Conservation (phyloP, 2,329 filamentous ascomycete genomes). For the Penicillium palitans region DNA sequence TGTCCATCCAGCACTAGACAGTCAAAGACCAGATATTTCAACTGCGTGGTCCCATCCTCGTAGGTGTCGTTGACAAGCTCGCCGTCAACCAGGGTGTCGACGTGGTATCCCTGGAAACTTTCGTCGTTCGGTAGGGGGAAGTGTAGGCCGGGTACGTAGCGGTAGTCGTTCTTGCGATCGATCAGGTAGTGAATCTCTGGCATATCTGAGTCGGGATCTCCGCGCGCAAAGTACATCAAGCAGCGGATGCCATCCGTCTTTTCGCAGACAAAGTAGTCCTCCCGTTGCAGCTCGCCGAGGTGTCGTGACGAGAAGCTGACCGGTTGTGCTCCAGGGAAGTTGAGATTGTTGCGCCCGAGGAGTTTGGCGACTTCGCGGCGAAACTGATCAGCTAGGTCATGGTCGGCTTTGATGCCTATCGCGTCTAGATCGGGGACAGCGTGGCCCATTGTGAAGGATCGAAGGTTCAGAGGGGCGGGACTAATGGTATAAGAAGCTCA, state of each 20-base stretch:
- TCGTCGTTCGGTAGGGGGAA: conserved; percentile 71
- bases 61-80: conserved; percentile 87
- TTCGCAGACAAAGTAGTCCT: conserved; percentile 97
- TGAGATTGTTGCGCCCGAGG: conserved; percentile 65
- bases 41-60: conserved; percentile 64
- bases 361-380: conserved; percentile 72
- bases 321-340: conserved; percentile 89
- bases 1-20: conserved; percentile 79
- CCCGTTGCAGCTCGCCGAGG: conserved; percentile 73
- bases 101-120: conserved; percentile 67
- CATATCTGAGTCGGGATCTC: conserved; percentile 55
- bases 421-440: conserved; percentile 45
- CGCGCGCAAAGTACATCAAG: conserved; percentile 78
- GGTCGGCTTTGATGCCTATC: conserved; percentile 63
- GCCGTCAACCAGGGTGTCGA: conserved; percentile 81
- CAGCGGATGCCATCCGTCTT: conserved; percentile 97
- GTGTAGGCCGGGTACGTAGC: conserved; percentile 76
- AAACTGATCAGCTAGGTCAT: conserved; percentile 61
- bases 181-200: conserved; percentile 84
- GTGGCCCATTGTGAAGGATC: conserved; percentile 34
- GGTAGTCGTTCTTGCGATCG: conserved; percentile 97
- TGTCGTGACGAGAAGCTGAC: conserved; percentile 86
- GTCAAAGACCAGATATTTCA: conserved; percentile 91
- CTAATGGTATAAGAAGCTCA: not conserved
- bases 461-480: not conserved